These are phyloP conservation scores for Emericellopsis atlantica DNA, from an alignment of 2,329 filamentous ascomycete species.

Conservation along the genomic window DNA sequence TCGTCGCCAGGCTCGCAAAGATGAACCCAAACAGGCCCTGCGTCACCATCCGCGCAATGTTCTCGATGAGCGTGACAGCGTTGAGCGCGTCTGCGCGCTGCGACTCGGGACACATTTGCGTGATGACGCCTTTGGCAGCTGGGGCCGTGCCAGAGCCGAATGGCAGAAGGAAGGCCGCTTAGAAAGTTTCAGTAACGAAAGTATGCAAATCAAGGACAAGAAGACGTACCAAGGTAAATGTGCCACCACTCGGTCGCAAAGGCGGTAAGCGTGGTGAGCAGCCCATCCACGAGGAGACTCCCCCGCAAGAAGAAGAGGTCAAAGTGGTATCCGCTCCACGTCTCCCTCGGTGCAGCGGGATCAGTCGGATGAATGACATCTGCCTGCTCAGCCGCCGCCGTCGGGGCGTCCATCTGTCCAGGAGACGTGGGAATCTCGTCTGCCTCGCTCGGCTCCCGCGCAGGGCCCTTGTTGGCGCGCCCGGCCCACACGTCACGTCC, in stretches of 20 bases:
- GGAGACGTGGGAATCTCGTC: slow-evolving; percentile 17
- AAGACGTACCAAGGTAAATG: slow-evolving; percentile 43
- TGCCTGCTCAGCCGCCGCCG: slow-evolving; percentile 20
- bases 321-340: slow-evolving; percentile 39
- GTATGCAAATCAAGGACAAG: not conserved
- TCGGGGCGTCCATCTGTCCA: slow-evolving; percentile 23
- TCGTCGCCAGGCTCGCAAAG: slow-evolving; percentile 49
- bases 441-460: not conserved
- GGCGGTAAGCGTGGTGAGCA: slow-evolving; percentile 48
- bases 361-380: slow-evolving; percentile 22
- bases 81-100: slow-evolving; percentile 55
- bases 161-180: slow-evolving; percentile 49
- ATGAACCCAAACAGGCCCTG: slow-evolving; percentile 55
- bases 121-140: slow-evolving; percentile 61
- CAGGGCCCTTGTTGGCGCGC: not conserved
- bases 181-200: not conserved
- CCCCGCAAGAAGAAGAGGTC: slow-evolving; percentile 56
- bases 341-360: slow-evolving; percentile 23
- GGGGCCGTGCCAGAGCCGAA: slow-evolving; percentile 58
- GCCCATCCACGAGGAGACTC: slow-evolving; percentile 51
- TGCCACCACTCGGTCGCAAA: slow-evolving; percentile 55
- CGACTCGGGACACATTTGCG: slow-evolving; percentile 51
- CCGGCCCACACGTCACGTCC: slow-evolving; percentile 17
- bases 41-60: slow-evolving; percentile 50
- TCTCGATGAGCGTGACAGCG: slow-evolving; percentile 58